Evolutionary conservation across 2,329 filamentous ascomycete genomes (phyloP), one percentile per base, ranked within the genome.

Genomic region (Pseudogymnoascus sp.): DNA sequence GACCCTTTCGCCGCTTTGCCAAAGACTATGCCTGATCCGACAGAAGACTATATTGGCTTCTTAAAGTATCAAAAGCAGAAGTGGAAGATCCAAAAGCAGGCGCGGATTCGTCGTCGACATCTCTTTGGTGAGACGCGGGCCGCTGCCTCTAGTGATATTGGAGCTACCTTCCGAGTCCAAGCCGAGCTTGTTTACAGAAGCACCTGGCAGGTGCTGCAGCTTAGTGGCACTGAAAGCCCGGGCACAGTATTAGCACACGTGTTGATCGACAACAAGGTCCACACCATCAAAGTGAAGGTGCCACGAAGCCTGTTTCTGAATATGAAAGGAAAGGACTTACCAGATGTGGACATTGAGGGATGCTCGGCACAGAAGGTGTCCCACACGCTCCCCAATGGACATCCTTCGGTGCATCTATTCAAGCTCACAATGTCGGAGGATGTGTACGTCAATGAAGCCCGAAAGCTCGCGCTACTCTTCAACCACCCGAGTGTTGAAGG

Each of bases 81-180:
- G 76, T 99, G 95, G 95, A 97, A 93, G 78, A 88, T 97, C 38
- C 95, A 99, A 73, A 96, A 92, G 71, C 89, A 96, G 73, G 92
- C 93, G 35, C 86, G 95, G 21, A 82, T 88, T 64, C 87, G 93
- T 45, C 84, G 96, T 66, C 85, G 93, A 59, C 95, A 99, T 73
- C 80, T 99, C 0, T 99, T 99, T 70, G 95, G 95, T 64, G 93
- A 99, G 70, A 88, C 89, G 63, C 84, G 87, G 64, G 79, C 80
- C 9, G 88, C 88, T 62, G 83, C 82, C 41, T 85, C 89, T 71
- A 83, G 75, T 71, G 85, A 86, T 65, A 83, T 88, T 67, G 84
- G 87, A 69, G 82, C 85, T 64, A 85, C 83, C 0, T 97, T 99
- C 81, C 87, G 93, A 71, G 96, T 95, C 68, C 93, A 97, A 73